Evolutionary conservation across 2,329 filamentous ascomycete species (phyloP).

Genomic region (Epichloe gansuensis): DNA sequence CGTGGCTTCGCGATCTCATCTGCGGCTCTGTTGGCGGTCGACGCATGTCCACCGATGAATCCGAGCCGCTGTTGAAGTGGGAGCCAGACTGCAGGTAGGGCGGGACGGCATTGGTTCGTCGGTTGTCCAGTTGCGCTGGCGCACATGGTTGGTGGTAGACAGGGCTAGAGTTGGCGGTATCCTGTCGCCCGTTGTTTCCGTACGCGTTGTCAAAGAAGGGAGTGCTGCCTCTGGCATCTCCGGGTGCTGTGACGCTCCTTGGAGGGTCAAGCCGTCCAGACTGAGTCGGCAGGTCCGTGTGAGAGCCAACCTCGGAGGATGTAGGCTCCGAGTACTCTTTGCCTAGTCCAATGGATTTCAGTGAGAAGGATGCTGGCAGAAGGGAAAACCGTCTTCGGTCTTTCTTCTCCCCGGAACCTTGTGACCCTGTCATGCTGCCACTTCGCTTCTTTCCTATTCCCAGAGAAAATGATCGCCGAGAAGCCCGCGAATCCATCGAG

Average conservation of each 20-base stretch:
- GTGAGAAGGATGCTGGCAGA: constrained; percentile 49
- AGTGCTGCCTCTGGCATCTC: constrained; percentile 22
- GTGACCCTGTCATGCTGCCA: constrained; percentile 48
- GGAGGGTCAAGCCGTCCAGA: constrained; percentile 21
- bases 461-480: constrained; percentile 57
- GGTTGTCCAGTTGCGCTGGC: constrained; percentile 26
- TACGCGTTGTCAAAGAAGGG: constrained; percentile 28
- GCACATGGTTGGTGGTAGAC: constrained; percentile 29
- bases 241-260: constrained; percentile 22
- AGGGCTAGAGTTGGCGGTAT: constrained; percentile 21
- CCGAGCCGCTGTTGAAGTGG: constrained; percentile 37
- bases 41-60: constrained; percentile 39
- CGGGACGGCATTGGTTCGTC: constrained; percentile 31
- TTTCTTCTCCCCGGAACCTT: constrained; percentile 43
- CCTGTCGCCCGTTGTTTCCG: constrained; percentile 24
- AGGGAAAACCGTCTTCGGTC: constrained; percentile 58
- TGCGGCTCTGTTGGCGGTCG: constrained; percentile 26
- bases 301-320: constrained; percentile 35
- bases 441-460: constrained; percentile 58
- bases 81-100: constrained; percentile 32
- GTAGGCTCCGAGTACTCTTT: constrained; percentile 31
- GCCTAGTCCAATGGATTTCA: constrained; percentile 50
- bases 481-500: constrained; percentile 56
- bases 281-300: constrained; percentile 40
- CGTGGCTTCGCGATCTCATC: constrained; percentile 31